These are phyloP conservation scores for Trichoderma guizhouense DNA, from an alignment of 2,329 filamentous ascomycete genomes.

Conservation along the genomic window DNA sequence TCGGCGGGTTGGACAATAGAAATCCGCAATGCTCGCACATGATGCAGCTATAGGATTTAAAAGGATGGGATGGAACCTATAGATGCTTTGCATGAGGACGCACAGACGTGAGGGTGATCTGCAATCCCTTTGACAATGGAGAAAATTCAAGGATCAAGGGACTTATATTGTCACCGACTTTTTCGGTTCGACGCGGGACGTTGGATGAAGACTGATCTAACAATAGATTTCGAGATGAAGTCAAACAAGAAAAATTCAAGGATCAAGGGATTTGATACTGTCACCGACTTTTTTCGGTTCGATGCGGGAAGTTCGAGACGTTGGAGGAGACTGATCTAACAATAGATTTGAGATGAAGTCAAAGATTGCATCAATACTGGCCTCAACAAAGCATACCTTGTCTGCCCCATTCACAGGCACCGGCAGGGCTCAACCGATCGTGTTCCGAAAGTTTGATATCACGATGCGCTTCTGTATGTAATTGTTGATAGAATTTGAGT, in stretches of 20 bases:
- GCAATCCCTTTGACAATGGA: background rate
- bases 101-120: background rate
- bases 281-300: background rate
- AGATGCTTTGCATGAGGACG: background rate
- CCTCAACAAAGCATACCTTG: background rate
- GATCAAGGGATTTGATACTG: background rate
- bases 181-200: background rate
- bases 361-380: background rate
- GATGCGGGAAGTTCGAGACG: background rate
- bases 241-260: background rate
- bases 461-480: background rate
- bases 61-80: background rate
- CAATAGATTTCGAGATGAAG: background rate
- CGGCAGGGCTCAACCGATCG: background rate
- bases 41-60: background rate
- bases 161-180: background rate
- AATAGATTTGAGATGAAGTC: background rate
- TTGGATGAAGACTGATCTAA: background rate
- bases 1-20: constrained; percentile 7
- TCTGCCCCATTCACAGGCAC: background rate
- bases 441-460: background rate
- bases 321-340: background rate
- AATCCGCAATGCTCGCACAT: background rate
- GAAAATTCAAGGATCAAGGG: background rate
- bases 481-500: background rate